These are phyloP conservation scores for Clarireedia monteithiana DNA, from an alignment of 2,329 filamentous ascomycete species.

Conservation along the genomic window DNA sequence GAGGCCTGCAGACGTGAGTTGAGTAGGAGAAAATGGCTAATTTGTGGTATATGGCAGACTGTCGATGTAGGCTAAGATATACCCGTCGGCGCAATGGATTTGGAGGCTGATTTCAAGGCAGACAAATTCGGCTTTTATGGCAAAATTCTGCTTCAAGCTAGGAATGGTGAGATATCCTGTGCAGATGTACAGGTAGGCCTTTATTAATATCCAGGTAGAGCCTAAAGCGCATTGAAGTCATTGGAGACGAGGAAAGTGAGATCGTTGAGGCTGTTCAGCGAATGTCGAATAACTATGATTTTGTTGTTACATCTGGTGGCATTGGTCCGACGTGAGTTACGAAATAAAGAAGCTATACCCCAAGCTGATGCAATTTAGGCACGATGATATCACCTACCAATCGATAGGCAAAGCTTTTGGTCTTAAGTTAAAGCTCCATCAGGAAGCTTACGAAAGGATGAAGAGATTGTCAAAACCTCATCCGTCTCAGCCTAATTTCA, in stretches of 20 bases:
- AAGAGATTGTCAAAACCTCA: conserved; percentile 69
- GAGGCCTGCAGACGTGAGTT: conserved; percentile 1
- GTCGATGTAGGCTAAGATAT: conserved; percentile 29
- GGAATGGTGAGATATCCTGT: conserved; percentile 47
- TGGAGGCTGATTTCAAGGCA: conserved; percentile 27
- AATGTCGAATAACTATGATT: conserved; percentile 86
- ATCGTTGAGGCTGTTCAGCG: conserved; percentile 76
- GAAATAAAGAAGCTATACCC: not conserved
- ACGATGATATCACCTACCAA: conserved; percentile 96
- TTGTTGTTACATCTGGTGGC: conserved; percentile 90
- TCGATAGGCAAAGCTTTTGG: conserved; percentile 87
- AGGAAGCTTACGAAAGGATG: conserved; percentile 74
- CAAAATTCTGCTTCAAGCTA: conserved; percentile 55
- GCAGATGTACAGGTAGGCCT: conserved; percentile 52
- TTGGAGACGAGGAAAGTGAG: conserved; percentile 83
- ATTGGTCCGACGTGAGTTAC: conserved; percentile 76
- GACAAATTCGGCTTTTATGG: conserved; percentile 58
- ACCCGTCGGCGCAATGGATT: not conserved
- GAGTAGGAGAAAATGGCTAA: conserved; percentile 25
- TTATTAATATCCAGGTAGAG: conserved; percentile 36
- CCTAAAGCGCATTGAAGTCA: conserved; percentile 83
- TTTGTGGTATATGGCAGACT: conserved; percentile 22
- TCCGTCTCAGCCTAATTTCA: conserved; percentile 65
- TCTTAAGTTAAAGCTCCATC: conserved; percentile 68
- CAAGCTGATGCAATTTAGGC: conserved; percentile 41